Evolutionary conservation across 108 stramenopile genomes (phyloP).

Genomic region (Poteriospumella lacustris): DNA sequence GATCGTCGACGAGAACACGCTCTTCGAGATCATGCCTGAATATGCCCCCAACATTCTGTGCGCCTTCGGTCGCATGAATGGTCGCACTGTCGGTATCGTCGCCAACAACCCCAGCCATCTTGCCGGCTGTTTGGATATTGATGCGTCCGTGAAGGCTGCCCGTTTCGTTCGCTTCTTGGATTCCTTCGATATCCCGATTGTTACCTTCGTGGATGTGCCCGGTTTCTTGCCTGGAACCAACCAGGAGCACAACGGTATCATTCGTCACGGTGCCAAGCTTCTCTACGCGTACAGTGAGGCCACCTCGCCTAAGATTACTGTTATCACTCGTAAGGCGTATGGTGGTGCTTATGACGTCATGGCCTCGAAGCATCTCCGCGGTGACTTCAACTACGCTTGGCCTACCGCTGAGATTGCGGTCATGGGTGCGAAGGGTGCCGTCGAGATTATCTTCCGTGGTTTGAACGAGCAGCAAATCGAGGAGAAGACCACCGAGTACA

Average conservation of each 20-base stretch:
- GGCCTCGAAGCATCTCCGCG: slow-evolving; percentile 93
- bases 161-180: slow-evolving; percentile 96
- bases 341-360: slow-evolving; percentile 99
- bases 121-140: slow-evolving; percentile 96
- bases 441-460: slow-evolving; percentile 96
- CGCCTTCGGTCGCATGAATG: slow-evolving; percentile 89
- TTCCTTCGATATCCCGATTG: slow-evolving; percentile 94
- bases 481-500: slow-evolving; percentile 61
- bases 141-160: slow-evolving; percentile 87
- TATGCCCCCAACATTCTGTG: slow-evolving; percentile 92
- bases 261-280: slow-evolving; percentile 93
- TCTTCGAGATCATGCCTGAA: slow-evolving; percentile 93
- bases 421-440: slow-evolving; percentile 99
- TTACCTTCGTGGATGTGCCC: slow-evolving; percentile 99
- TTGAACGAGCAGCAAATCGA: slow-evolving; percentile 91
- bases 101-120: slow-evolving; percentile 93
- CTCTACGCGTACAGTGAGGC: slow-evolving; percentile 98
- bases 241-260: slow-evolving; percentile 69
- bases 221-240: slow-evolving; percentile 94
- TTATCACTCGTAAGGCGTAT: slow-evolving; percentile 98
- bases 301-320: slow-evolving; percentile 89
- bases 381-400: slow-evolving; percentile 97
- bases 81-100: slow-evolving; percentile 87
- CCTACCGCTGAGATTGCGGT: slow-evolving; percentile 92
- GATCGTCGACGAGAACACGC: slow-evolving; percentile 81